phyloP scores from a whole-genome alignment of 305 asterid genomes.

The Fraxinus velutina region DNA sequence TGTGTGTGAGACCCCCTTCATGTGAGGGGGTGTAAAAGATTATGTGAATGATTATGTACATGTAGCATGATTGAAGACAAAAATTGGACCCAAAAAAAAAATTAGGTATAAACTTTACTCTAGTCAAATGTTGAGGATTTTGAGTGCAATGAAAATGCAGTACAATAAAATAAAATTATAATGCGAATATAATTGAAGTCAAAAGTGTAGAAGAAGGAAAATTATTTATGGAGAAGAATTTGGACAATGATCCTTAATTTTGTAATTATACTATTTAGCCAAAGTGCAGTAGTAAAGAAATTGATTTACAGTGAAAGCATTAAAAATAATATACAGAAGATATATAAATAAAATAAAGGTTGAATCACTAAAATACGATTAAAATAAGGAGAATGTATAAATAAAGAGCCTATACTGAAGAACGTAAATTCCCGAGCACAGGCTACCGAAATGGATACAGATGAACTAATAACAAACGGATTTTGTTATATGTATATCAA shows the following conservation, averaged over 20 bases:
- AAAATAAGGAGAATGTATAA: background rate
- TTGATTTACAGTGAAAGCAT: background rate
- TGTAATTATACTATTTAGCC: too few relatives aligned
- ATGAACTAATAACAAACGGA: background rate
- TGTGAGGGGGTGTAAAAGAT: too few relatives aligned
- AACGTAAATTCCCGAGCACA: background rate
- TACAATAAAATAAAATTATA: background rate
- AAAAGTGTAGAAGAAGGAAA: background rate
- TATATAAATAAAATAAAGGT: too few relatives aligned
- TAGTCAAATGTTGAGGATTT: background rate
- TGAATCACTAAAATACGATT: too few relatives aligned
- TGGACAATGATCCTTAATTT: background rate
- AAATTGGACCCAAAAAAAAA: background rate
- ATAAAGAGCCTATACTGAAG: background rate
- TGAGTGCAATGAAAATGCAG: background rate
- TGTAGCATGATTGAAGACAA: background rate
- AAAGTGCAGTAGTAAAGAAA: too few relatives aligned
- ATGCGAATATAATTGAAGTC: background rate
- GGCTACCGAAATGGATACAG: background rate
- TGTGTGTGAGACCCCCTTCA: too few relatives aligned
- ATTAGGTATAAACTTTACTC: background rate
- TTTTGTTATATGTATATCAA: too few relatives aligned
- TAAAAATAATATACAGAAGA: too few relatives aligned
- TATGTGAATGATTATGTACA: too few relatives aligned
- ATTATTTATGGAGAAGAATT: background rate